These are phyloP conservation scores for Amniculicola lignicola DNA, from an alignment of 495 filamentous ascomycete species.

Conservation along the genomic window DNA sequence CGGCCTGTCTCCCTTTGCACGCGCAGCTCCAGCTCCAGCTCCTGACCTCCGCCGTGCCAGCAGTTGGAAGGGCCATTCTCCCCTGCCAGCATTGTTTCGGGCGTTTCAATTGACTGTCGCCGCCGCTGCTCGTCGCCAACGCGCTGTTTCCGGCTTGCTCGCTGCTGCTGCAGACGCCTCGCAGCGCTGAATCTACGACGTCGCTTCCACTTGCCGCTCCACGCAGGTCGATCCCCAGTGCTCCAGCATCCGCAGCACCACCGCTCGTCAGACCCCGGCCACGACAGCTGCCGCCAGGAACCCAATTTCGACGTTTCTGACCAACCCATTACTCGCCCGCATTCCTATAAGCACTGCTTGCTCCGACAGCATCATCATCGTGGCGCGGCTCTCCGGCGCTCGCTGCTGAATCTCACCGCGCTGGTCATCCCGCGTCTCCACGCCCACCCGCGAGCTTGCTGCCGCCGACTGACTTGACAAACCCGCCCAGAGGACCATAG, in stretches of 20 bases:
- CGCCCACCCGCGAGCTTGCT: background rate
- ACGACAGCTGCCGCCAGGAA: background rate
- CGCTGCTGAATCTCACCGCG: background rate
- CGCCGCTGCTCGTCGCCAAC: constrained; percentile 1
- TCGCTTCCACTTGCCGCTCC: constrained; percentile 17
- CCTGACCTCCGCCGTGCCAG: constrained; percentile 23
- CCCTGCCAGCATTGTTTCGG: background rate
- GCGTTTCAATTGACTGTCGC: background rate
- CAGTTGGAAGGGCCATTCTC: background rate
- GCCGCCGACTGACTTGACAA: background rate
- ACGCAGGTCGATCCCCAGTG: background rate
- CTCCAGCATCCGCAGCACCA: background rate
- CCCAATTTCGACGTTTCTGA: background rate
- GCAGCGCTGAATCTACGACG: constrained; percentile 5
- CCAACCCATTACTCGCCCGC: too few species aligned
- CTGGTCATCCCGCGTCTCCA: background rate
- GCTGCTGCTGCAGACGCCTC: background rate
- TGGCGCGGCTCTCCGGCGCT: background rate
- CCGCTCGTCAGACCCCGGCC: background rate
- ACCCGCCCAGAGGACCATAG: background rate
- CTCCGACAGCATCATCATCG: background rate
- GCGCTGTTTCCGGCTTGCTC: background rate
- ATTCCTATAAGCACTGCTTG: too few species aligned
- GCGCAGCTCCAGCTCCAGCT: constrained; percentile 5
- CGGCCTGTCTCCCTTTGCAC: background rate